Evolutionary conservation across 2,329 filamentous ascomycete species (phyloP), one percentile per base, ranked within the genome.

Genomic region (Neodidymelliopsis sp.): DNA sequence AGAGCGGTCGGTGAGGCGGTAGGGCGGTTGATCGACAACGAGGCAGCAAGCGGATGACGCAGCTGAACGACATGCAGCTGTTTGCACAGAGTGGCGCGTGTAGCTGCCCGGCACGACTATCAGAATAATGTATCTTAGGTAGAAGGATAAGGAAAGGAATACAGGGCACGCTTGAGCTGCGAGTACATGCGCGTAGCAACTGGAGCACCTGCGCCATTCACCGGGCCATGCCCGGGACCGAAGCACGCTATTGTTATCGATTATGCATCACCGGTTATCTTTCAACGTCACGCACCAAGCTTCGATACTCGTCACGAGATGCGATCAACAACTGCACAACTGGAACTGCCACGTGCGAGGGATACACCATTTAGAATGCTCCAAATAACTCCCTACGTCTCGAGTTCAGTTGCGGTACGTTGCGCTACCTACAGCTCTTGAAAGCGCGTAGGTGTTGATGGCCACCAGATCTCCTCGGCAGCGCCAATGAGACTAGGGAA

Each of bases 11-110:
- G 65, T 62, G 65, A 66, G 62, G 66, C 62, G 61, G 63, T 54
- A 50, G 57, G 30, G 31, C 50, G 53, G 55, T 40, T 31, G 54
- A 49, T 24, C 51, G 54, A 57, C 59, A 43, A 45, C 59, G 56
- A 64, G 60, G 61, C 57, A 62, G 54, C 59, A 60, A 23, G 54
- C 63, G 54, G 61, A 59, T 59, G 64, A 69, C 68, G 66, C 63
- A 66, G 63, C 60, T 53, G 51, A 37, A 49, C 49, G 54, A 54
- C 56, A 65, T 66, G 66, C 68, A 67, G 62, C 45, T 55, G 51
- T 47, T 19, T 35, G 34, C 47, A 39, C 54, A 30, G 45, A 28
- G 40, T 38, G 45, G 49, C 49, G 50, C 33, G 49, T 46, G 36
- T 16, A 18, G 46, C 20, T 15, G 25, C 27, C 11, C 6, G 24